These are phyloP conservation scores for Allantophomopsis lycopodina DNA, from an alignment of 2,329 filamentous ascomycete genomes.

Conservation along the genomic window DNA sequence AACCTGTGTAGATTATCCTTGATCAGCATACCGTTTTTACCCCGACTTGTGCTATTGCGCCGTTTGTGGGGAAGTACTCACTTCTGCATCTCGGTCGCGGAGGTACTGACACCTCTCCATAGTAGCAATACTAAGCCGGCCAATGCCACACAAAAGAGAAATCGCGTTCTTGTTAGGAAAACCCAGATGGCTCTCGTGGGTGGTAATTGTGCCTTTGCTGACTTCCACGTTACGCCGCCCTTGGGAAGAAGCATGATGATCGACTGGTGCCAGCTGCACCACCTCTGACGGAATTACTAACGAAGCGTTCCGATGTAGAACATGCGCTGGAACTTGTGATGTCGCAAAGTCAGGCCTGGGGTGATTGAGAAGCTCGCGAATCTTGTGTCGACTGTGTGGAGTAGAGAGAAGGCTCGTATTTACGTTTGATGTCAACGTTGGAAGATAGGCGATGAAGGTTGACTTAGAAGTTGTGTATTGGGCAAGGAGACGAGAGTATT, in stretches of 20 bases:
- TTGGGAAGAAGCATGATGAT: conserved; percentile 76
- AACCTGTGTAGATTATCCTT: conserved; percentile 43
- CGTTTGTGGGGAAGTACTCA: conserved; percentile 21
- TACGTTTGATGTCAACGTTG: too few species aligned
- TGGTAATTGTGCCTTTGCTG: conserved; percentile 65
- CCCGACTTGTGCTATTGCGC: too few species aligned
- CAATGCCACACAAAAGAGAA: conserved; percentile 61
- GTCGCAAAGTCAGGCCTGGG: too few species aligned
- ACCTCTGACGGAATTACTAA: conserved; percentile 13
- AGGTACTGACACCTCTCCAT: conserved; percentile 75
- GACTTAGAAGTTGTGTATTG: background rate
- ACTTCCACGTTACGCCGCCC: conserved; percentile 85
- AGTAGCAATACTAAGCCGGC: conserved; percentile 62
- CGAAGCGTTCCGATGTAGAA: background rate
- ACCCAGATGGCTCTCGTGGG: conserved; percentile 59
- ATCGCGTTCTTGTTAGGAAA: conserved; percentile 63
- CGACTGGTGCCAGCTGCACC: conserved; percentile 25
- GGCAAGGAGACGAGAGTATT: too few species aligned
- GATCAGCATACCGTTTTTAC: conserved; percentile 1
- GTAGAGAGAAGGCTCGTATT: too few species aligned
- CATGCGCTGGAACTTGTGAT: conserved; percentile 4
- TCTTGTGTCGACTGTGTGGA: too few species aligned
- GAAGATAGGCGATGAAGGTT: background rate
- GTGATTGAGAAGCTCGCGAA: too few species aligned
- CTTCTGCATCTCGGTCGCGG: conserved; percentile 84